Conservation (phyloP, 306 rosid species). For the peach (Prunus persica) region Prunus_persica_NCBIv2 NC_034009.1:43664001-43664500, state of each 20-base stretch:
- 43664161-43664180: constrained; percentile 98
- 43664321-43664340: constrained; percentile 43
- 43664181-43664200: constrained; percentile 72
- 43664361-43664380: constrained; percentile 93
- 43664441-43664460: constrained; percentile 53
- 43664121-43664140: constrained; percentile 98
- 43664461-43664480: constrained; percentile 45
- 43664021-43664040: not conserved
- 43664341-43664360: constrained; percentile 60
- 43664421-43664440: constrained; percentile 65
- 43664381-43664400: constrained; percentile 84
- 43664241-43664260: constrained; percentile 85
- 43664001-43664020: not conserved
- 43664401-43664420: constrained; percentile 78
- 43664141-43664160: constrained; percentile 93
- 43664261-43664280: constrained; percentile 89
- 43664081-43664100: constrained; percentile 19
- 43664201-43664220: constrained; percentile 85
- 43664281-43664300: constrained; percentile 74
- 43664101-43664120: constrained; percentile 28
- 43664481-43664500: constrained; percentile 53
- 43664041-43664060: constrained; percentile 8
- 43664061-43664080: constrained; percentile 2
- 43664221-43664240: constrained; percentile 90
- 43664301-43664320: constrained; percentile 42